These are phyloP conservation scores for Dacryopinax spathularia DNA, from an alignment of 768 basidiomycete species.

Conservation along the genomic window DNA sequence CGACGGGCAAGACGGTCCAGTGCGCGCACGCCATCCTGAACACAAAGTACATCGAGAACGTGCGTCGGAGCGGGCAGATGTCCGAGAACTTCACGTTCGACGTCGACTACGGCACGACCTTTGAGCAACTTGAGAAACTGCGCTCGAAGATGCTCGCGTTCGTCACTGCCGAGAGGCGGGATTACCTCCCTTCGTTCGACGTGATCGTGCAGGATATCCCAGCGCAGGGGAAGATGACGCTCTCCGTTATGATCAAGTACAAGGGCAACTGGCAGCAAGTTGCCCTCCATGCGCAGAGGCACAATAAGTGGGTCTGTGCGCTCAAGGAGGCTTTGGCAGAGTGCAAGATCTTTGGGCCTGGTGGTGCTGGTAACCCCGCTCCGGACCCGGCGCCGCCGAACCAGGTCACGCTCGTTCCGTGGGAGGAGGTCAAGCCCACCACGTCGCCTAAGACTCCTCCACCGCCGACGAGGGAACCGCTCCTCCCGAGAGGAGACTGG, in stretches of 20 bases:
- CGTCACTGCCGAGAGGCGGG: slow-evolving; percentile 51
- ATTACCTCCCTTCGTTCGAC: slow-evolving; percentile 65
- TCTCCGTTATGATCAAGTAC: slow-evolving; percentile 74
- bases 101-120: slow-evolving; percentile 60
- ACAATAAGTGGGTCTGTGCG: slow-evolving; percentile 87
- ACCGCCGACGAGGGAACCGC: slow-evolving; percentile 21
- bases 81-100: slow-evolving; percentile 73
- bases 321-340: slow-evolving; percentile 60
- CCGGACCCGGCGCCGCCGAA: slow-evolving; percentile 35
- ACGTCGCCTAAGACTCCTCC: slow-evolving; percentile 19
- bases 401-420: slow-evolving; percentile 60
- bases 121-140: slow-evolving; percentile 65
- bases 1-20: slow-evolving; percentile 45
- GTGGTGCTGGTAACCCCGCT: slow-evolving; percentile 25
- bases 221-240: slow-evolving; percentile 60
- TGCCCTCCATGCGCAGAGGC: slow-evolving; percentile 60
- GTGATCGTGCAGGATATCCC: slow-evolving; percentile 61
- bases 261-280: slow-evolving; percentile 77
- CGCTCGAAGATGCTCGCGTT: slow-evolving; percentile 70
- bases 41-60: slow-evolving; percentile 51
- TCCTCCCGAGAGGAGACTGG: slow-evolving; percentile 29
- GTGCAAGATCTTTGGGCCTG: slow-evolving; percentile 45
- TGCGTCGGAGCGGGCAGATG: slow-evolving; percentile 60
- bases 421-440: slow-evolving; percentile 36
- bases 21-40: slow-evolving; percentile 54